Conservation (phyloP, 1,284 basidiomycete genomes). For the Pseudozyma tsukubaensis region DNA sequence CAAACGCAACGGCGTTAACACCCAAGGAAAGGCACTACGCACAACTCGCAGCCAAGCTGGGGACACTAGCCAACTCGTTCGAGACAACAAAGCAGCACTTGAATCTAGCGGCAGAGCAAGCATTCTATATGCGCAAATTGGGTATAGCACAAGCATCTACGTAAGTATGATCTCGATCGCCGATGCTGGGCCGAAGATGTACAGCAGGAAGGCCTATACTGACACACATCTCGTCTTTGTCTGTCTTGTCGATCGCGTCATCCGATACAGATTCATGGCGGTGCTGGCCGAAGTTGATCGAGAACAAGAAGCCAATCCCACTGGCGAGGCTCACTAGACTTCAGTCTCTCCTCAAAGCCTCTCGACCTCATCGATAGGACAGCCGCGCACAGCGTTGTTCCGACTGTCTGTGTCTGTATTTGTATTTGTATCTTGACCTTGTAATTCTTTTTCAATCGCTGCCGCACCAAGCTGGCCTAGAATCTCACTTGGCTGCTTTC, state of each 20-base stretch:
- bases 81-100: conserved; percentile 44
- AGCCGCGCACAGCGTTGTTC: too few species aligned
- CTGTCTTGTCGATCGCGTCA: neutral
- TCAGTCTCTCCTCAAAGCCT: neutral
- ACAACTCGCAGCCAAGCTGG: conserved; percentile 44
- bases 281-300: conserved; percentile 38
- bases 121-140: conserved; percentile 51
- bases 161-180: conserved; percentile 18
- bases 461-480: neutral
- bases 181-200: neutral
- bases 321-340: neutral
- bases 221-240: neutral
- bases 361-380: neutral
- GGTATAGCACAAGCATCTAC: conserved; percentile 50
- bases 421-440: conserved; percentile 1
- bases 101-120: conserved; percentile 45
- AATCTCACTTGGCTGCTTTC: too few species aligned
- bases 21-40: conserved; percentile 50
- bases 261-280: conserved; percentile 41
- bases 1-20: conserved; percentile 18
- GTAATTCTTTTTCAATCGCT: neutral
- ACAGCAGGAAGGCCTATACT: neutral
- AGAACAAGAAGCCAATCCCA: conserved; percentile 26
- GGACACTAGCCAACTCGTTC: conserved; percentile 35
- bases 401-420: neutral